These are phyloP conservation scores for Talaromyces atroroseus DNA, from an alignment of 2,329 filamentous ascomycete genomes.

Conservation along the genomic window DNA sequence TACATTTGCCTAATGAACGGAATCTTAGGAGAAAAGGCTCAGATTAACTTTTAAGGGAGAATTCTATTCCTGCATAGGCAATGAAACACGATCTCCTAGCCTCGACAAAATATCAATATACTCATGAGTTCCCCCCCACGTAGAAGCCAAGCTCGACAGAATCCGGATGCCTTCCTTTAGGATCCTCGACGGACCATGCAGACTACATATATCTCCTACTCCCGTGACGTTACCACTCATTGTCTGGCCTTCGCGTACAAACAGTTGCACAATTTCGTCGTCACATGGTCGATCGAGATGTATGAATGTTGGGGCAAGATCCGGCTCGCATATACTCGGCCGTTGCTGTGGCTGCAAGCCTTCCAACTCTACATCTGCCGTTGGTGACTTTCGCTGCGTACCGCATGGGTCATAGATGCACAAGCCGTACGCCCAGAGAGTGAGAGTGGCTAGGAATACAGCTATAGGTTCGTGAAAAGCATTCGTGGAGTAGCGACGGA, in stretches of 20 bases:
- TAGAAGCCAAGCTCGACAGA: slow-evolving; percentile 24
- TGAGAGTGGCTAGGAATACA: slow-evolving; percentile 43
- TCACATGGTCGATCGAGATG: slow-evolving; percentile 53
- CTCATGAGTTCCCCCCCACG: slow-evolving; percentile 33
- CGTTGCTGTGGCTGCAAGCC: not conserved
- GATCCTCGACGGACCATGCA: slow-evolving; percentile 33
- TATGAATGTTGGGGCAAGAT: slow-evolving; percentile 40
- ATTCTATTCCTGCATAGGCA: not conserved
- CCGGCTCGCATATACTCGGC: slow-evolving; percentile 12
- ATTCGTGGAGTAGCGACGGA: slow-evolving; percentile 45
- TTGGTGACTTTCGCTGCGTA: slow-evolving; percentile 26
- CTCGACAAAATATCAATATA: slow-evolving; percentile 27
- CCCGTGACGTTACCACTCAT: slow-evolving; percentile 50
- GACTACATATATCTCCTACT: slow-evolving; percentile 47
- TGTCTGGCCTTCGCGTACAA: slow-evolving; percentile 45
- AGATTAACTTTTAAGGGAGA: not conserved
- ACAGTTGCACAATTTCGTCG: slow-evolving; percentile 55
- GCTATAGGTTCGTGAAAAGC: slow-evolving; percentile 46
- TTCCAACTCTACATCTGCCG: not conserved
- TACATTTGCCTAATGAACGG: not conserved
- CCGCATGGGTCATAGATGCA: slow-evolving; percentile 20
- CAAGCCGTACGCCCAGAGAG: slow-evolving; percentile 45
- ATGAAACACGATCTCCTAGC: not conserved
- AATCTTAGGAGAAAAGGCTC: not conserved
- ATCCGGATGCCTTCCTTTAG: slow-evolving; percentile 36